Conservation (phyloP, 225 moss, liverwort and hornwort species). For the Bryoerythrophyllum caledonicum region DNA sequence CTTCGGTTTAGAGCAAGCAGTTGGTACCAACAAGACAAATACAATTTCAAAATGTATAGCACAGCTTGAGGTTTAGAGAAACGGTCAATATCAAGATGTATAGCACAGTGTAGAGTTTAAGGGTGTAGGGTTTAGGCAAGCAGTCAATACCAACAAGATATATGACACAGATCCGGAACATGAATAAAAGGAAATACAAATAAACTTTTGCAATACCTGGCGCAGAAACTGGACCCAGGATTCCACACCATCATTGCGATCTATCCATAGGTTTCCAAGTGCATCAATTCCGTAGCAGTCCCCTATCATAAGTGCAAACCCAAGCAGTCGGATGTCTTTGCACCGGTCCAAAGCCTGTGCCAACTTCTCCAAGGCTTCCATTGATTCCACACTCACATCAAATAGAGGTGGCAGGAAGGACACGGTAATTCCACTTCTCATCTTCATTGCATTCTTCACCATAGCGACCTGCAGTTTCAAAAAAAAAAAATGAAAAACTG, state of each 20-base stretch:
- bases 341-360: constrained; percentile 69
- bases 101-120: not conserved
- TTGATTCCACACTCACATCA: constrained; percentile 50
- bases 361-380: constrained; percentile 76
- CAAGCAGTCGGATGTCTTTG: constrained; percentile 41
- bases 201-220: constrained; percentile 35
- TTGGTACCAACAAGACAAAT: not conserved
- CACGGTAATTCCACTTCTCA: constrained; percentile 72
- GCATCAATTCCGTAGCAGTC: constrained; percentile 74
- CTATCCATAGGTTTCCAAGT: constrained; percentile 73
- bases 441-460: constrained; percentile 73
- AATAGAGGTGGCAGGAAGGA: constrained; percentile 63
- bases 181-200: not conserved
- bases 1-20: not conserved
- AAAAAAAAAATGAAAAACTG: not conserved
- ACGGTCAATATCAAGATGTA: not conserved
- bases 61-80: not conserved
- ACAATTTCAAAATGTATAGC: not conserved
- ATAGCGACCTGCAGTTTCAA: constrained; percentile 41
- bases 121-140: not conserved
- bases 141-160: not conserved
- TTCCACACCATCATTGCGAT: constrained; percentile 49
- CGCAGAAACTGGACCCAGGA: constrained; percentile 65
- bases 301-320: constrained; percentile 70
- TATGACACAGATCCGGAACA: not conserved